Evolutionary conservation across 2,329 filamentous ascomycete species (phyloP), one percentile per base, ranked within the genome.

Genomic region (Keithomyces neogunnii): DNA sequence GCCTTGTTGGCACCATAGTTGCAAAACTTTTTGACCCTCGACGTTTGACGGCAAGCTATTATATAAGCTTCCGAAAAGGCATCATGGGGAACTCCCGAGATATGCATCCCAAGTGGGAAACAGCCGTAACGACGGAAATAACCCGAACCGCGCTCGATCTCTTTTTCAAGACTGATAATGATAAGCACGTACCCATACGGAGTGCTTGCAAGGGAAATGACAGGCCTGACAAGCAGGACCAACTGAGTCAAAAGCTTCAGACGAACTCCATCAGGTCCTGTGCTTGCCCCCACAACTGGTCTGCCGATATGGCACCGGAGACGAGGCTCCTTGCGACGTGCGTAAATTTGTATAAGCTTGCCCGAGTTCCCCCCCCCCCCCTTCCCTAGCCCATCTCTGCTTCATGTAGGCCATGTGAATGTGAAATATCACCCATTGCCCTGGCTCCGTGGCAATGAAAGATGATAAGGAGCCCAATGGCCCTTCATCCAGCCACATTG

Each of bases 251-350:
- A 48, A 19, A 42, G 10, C 36, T 30, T 4, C 38, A 44, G 28
- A 30, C 40, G 30, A 44, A 5, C 26, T 44, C 40, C n/a, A 19
- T 42, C 39, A 19, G n/a, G 5, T 42, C 19, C 13, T 28, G 19
- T 42, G 6, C 39, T 19, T 26, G 28, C 29, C 40, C 31, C 43
- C 48, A 50, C 39, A 45, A 33, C 40, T 50, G 32, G 26, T 8
- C 38, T 49, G 47, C 47, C 47, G 47, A 49, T 43, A 49, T 49
- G 47, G 35, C 47, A 29, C 35, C 35, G 47, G 47, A 8, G 4
- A 35, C 47, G 26, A 42, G 42, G 2, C 36, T 42, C 19, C 29
- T 38, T 49, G 13, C 38, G 1, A 19, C 33, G 7, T 47, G 19
- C 43, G 43, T 45, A n/a, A 45, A 26, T 48, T 44, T 28, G 29